Evolutionary conservation across 2,329 filamentous ascomycete genomes (phyloP), one percentile per base, ranked within the genome.

Genomic region (Stagonosporopsis vannaccii): DNA sequence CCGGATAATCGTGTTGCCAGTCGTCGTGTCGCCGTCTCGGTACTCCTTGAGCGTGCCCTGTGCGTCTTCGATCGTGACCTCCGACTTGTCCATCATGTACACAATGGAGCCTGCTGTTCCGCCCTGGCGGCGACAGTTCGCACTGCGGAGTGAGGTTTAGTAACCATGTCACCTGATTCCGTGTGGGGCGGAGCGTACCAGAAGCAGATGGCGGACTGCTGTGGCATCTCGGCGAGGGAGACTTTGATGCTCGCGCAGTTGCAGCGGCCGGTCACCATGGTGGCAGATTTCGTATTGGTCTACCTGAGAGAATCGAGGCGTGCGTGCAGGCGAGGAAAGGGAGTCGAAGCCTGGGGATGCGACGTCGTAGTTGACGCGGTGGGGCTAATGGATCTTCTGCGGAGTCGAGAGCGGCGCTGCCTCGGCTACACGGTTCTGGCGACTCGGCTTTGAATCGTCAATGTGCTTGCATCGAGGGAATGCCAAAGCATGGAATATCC

Each of bases 191-290:
- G 8, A 6, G 9, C 53, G 23, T 58, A 73, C 70, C 71, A 74
- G 50, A 71, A 73, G 59, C 71, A 73, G 15, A 74, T 59, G 0
- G 47, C 45, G 2, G 68, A 66, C n/a, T 65, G 30, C 9, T 60
- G 49, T 0, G 66, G 71, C 15, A 68, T 15, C n/a, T 58, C 41
- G 4, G 67, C 44, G n/a, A 72, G 53, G 6, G 55, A 59, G 30
- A 74, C 65, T 11, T 56, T 70, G 48, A 73, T 71, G 40, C 59
- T 58, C 17, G 51, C 61, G 59, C 70, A 74, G 44, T 74, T 74
- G 58, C 69, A 74, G 46, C 62, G 67, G 52, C 71, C 72, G 56
- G 70, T 59, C 6, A 58, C 42, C 68, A 71, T 71, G 0, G 19
- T 59, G 41, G 19, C 13, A 7, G 13, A 2, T 15, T 53, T 8